Percentiles rank a stretch among this genome's conserved stretches.
Evolutionary conservation across 352 stramenopile genomes (phyloP).

Genomic region (Stramenopiles sp.): DNA sequence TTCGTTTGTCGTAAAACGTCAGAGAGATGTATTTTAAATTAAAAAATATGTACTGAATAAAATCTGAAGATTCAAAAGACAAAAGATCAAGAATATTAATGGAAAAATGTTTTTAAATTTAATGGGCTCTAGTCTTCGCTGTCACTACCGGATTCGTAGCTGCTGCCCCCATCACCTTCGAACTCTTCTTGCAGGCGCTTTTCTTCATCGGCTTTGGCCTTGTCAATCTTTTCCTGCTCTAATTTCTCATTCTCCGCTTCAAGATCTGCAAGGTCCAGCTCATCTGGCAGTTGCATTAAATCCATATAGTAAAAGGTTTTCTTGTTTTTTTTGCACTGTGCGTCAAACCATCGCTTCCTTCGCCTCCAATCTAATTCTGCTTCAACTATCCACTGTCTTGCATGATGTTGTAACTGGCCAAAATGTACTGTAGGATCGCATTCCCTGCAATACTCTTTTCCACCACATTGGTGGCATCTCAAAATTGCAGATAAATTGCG

Average conservation of each 20-base stretch:
- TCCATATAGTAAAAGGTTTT: slow-evolving; percentile 6
- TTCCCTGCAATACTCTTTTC: neutral
- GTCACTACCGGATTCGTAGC: no score
- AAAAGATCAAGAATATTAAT: no score
- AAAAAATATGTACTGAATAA: no score
- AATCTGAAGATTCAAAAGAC: no score
- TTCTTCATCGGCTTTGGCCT: neutral
- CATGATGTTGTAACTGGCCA: neutral
- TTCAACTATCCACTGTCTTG: neutral
- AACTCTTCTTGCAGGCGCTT: no score
- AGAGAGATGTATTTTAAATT: no score
- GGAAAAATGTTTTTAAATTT: no score
- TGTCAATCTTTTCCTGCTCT: neutral
- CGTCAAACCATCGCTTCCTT: neutral
- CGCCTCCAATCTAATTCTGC: neutral
- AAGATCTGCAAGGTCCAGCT: neutral
- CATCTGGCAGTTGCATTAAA: slow-evolving; percentile 1
- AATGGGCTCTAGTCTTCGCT: no score
- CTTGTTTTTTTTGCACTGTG: no score
- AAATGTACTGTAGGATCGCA: neutral
- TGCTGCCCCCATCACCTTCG: no score
- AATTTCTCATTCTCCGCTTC: neutral
- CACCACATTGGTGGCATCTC: neutral
- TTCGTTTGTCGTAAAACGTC: no score
- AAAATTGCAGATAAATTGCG: neutral